Evolutionary conservation across 805 yeast genomes (phyloP).

Genomic region (Suhomyces faveliae): DNA sequence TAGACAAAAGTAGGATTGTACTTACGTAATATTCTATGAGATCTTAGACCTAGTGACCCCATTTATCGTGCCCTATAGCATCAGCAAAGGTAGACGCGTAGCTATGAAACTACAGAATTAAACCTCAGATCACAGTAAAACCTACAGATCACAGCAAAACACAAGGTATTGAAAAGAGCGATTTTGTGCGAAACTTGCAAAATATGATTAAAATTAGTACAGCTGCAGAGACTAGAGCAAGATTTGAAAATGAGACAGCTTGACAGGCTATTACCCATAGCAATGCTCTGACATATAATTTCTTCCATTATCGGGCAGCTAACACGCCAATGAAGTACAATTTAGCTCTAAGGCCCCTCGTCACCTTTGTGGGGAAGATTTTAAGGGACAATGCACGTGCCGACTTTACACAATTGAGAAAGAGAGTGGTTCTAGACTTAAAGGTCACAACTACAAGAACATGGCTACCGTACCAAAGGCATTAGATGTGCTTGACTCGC

Average conservation of each 20-base stretch:
- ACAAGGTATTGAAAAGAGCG: no score
- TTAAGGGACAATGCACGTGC: neutral
- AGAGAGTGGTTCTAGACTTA: neutral
- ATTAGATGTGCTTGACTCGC: constrained; percentile 33
- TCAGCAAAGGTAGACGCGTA: no score
- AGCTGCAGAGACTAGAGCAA: neutral
- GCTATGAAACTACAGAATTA: no score
- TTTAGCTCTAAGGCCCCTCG: neutral
- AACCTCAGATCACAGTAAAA: no score
- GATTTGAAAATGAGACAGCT: neutral
- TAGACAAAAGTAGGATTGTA: no score
- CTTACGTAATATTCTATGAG: neutral
- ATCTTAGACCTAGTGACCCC: neutral
- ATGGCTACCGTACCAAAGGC: constrained; percentile 18
- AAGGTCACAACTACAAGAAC: neutral
- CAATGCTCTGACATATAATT: no score
- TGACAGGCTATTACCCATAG: neutral
- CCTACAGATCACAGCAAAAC: no score
- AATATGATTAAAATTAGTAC: neutral
- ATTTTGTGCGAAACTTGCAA: neutral
- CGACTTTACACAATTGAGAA: neutral
- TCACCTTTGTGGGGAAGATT: neutral
- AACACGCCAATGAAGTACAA: neutral
- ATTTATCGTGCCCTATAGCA: no score
- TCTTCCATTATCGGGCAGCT: no score